Conservation (phyloP, 495 filamentous ascomycete genomes). For the Penicillium arizonense region DNA sequence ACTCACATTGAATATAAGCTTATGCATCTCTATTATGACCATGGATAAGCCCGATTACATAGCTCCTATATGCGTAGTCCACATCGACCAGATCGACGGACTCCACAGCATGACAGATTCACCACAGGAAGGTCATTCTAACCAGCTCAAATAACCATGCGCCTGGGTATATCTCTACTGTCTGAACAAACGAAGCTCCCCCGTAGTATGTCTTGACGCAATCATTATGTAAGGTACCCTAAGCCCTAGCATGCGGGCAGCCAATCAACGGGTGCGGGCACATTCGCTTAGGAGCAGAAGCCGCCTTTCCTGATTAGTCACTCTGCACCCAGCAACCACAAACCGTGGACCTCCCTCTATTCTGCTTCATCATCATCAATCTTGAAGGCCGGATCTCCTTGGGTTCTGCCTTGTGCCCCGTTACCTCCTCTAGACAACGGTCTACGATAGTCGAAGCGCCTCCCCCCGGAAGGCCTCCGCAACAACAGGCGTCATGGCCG, state of each 20-base stretch:
- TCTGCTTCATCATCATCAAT: slow-evolving; percentile 27
- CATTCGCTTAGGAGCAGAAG: slow-evolving; percentile 10
- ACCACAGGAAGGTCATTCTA: too few relatives aligned
- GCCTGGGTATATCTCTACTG: too few relatives aligned
- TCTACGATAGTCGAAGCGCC: slow-evolving; percentile 41
- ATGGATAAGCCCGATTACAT: slow-evolving; percentile 6
- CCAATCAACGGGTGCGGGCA: slow-evolving; percentile 1
- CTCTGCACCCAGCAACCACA: slow-evolving; percentile 8
- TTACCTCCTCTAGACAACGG: slow-evolving; percentile 19
- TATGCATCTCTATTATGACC: not conserved
- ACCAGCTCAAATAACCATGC: not conserved
- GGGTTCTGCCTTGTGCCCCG: slow-evolving; percentile 40
- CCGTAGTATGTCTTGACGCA: slow-evolving; percentile 1
- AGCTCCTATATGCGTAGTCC: slow-evolving; percentile 5
- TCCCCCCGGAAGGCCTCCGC: slow-evolving; percentile 50
- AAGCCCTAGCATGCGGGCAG: slow-evolving; percentile 10
- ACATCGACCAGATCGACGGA: not conserved
- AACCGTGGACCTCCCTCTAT: slow-evolving; percentile 10
- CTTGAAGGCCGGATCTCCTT: slow-evolving; percentile 34
- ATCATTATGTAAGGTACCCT: slow-evolving; percentile 13
- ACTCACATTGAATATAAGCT: not conserved
- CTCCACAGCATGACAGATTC: not conserved
- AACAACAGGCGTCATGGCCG: slow-evolving; percentile 51
- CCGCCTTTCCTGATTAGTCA: slow-evolving; percentile 12
- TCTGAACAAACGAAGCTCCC: not conserved